A percentile compares a stretch with the other conserved stretches of the same genome.
Conservation (phyloP, 148 eudicot genomes). For the Mesembryanthemum crystallinum region DNA sequence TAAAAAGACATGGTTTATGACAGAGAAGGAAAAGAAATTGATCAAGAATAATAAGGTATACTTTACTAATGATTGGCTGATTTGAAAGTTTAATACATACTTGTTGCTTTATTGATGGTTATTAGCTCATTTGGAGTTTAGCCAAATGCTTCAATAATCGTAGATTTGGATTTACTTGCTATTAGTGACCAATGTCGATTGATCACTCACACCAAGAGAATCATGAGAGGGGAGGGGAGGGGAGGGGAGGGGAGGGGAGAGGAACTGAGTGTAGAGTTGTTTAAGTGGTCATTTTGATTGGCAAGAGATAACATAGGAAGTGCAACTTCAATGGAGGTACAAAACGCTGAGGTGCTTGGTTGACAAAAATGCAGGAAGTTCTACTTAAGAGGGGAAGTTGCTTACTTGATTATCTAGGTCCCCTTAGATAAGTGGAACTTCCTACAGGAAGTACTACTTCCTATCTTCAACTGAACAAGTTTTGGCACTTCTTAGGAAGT, state of each 20-base stretch:
- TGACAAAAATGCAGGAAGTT: no score
- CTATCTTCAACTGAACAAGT: no score
- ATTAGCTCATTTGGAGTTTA: background rate
- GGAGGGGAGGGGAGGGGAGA: background rate
- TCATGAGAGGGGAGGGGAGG: background rate
- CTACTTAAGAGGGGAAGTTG: no score
- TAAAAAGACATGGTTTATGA: slow-evolving; percentile 84
- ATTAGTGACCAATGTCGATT: background rate
- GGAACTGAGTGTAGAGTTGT: background rate
- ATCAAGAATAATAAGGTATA: slow-evolving; percentile 60
- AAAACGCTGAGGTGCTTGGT: no score
- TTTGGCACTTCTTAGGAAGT: no score
- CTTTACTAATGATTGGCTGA: background rate
- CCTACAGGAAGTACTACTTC: no score
- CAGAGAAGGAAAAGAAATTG: slow-evolving; percentile 76
- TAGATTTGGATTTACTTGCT: background rate
- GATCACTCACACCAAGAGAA: background rate
- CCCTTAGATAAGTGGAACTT: no score
- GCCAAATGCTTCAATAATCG: background rate
- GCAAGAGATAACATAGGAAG: no score
- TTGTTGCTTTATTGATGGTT: background rate
- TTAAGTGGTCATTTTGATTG: no score
- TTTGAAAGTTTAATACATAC: background rate
- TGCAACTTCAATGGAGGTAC: no score
- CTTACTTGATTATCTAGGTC: no score